phyloP scores from a whole-genome alignment of 768 basidiomycete genomes.

The Filobasidium wieringae region DNA sequence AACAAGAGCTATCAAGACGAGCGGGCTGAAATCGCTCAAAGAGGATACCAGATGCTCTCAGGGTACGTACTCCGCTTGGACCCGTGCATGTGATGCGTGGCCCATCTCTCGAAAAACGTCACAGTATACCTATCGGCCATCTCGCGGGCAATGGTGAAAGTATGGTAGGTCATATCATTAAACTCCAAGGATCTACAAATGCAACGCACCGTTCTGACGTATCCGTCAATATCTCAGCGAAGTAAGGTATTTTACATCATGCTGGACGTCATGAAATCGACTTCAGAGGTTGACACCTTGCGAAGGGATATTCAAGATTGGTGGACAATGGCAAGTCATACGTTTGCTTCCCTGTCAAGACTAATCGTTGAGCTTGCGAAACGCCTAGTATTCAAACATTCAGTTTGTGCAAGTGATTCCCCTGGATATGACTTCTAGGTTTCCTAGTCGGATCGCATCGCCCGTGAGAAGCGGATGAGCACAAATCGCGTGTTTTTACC shows the following conservation, averaged over 20 bases:
- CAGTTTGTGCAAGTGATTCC: constrained; percentile 26
- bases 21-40: constrained; percentile 16
- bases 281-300: constrained; percentile 8
- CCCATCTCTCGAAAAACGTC: too few relatives aligned
- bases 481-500: too few relatives aligned
- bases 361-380: too few relatives aligned
- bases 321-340: constrained; percentile 29
- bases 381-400: constrained; percentile 24
- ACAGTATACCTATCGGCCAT: constrained; percentile 25
- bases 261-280: constrained; percentile 17
- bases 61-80: constrained; percentile 4
- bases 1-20: constrained; percentile 16
- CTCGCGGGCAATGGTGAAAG: constrained; percentile 25
- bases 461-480: too few relatives aligned
- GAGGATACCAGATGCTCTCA: constrained; percentile 18
- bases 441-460: too few relatives aligned
- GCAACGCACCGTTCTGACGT: too few relatives aligned
- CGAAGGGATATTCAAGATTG: constrained; percentile 21
- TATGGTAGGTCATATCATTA: constrained; percentile 17
- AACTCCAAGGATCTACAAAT: not conserved
- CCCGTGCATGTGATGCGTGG: not conserved
- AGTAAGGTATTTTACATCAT: constrained; percentile 24
- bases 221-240: constrained; percentile 16
- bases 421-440: not conserved
- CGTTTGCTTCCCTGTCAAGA: too few relatives aligned